Base-by-base conservation (phyloP, 2,329 filamentous ascomycete genomes). In the Cladorrhinum sp. region DNA sequence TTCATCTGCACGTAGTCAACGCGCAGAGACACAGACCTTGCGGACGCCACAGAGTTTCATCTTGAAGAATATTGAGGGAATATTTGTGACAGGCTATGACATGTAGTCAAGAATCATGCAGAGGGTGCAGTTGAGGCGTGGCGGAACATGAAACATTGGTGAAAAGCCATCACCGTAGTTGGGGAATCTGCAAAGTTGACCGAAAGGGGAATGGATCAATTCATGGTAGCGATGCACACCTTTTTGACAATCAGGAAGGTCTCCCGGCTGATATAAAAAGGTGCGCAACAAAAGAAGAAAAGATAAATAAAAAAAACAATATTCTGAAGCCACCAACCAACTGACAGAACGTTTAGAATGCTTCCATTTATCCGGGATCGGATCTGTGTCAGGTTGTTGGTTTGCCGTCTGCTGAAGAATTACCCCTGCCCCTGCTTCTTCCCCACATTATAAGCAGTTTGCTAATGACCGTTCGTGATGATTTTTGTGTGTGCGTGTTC, bases 371-470 rank as follows among this genome's bases (percentile, higher is more conserved):
- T 51, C 49, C 49, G 49, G 49, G 23, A 28, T 26, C 23, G 49
- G 20, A 51, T 51, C 14, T 51, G 49, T 51, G 49, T 26, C 49
- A 51, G 49, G 23, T 51, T 24, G 20, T 21, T 18, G 16, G 9
- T 18, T 50, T 3, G 8, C 46, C 18, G 16, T 50, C 46, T 50
- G 21, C 9, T 50, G 16, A n/a, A n/a, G n/a, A n/a, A n/a, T n/a
- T n/a, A n/a, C n/a, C n/a, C n/a, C n/a, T n/a, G n/a, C 46, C 21
- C 9, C 18, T 21, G 21, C 46, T 20, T 50, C 39, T 24, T 55
- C 53, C 39, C 54, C 54, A 57, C 54, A 57, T 28, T 20, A 57
- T 57, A 49, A 28, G 54, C 36, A 20, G 36, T 33, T 49, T 30
- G 23, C 33, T 16, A 36, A 36, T 36, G 33, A n/a, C n/a, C n/a